Evolutionary conservation across 176 grass and related monocot species (phyloP).

Genomic region (Panicum miliaceum): DNA sequence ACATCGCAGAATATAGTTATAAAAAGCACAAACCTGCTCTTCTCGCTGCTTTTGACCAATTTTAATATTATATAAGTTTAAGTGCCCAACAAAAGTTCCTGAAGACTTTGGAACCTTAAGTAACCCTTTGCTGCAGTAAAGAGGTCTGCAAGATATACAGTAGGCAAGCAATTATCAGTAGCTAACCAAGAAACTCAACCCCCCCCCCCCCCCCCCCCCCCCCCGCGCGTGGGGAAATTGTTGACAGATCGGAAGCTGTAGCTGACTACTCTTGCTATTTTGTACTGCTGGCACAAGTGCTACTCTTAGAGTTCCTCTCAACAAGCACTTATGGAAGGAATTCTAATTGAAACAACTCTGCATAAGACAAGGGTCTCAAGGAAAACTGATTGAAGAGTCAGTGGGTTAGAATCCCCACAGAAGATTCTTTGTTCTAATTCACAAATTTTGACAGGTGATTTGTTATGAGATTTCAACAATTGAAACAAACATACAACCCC

Average conservation of each 20-base stretch:
- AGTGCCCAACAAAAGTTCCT: slow-evolving; percentile 69
- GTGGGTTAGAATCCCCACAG: not conserved
- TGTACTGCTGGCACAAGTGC: not conserved
- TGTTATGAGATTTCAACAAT: slow-evolving; percentile 18
- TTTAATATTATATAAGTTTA: slow-evolving; percentile 57
- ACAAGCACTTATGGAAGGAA: not conserved
- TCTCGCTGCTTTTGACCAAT: slow-evolving; percentile 61
- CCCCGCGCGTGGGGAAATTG: too few species aligned
- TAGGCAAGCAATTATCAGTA: slow-evolving; percentile 17
- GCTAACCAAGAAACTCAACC: slow-evolving; percentile 35
- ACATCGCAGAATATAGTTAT: not conserved
- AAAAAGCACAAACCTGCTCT: slow-evolving; percentile 55
- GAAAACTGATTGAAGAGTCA: not conserved
- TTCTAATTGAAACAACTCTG: not conserved
- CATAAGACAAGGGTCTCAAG: not conserved
- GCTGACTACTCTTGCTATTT: not conserved
- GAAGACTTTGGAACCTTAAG: slow-evolving; percentile 70
- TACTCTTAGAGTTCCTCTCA: not conserved
- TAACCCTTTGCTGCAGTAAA: slow-evolving; percentile 90
- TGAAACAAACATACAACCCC: slow-evolving; percentile 27
- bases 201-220: too few species aligned
- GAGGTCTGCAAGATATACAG: slow-evolving; percentile 62
- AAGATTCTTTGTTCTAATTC: not conserved
- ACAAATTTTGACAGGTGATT: slow-evolving; percentile 20
- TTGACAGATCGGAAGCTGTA: not conserved